Percentiles rank a stretch among this genome's conserved stretches.
Evolutionary conservation across 208 protist species (phyloP).

Genomic region (Porcisia hertigi): DNA sequence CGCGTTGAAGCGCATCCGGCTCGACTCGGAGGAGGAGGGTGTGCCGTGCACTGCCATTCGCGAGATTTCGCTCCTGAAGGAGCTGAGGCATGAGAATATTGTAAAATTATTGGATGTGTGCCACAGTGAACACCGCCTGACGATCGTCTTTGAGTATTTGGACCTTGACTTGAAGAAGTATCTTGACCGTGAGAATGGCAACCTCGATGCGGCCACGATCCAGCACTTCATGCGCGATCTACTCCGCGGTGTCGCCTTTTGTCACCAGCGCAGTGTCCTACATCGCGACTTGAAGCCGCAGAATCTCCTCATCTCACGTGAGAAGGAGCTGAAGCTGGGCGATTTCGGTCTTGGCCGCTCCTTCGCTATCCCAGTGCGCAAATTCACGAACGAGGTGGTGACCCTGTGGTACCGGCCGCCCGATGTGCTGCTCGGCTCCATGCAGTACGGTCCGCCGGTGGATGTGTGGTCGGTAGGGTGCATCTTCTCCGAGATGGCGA

Average conservation of each 20-base stretch:
- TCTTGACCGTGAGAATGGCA: constrained; percentile 81
- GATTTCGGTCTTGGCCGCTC: constrained; percentile 90
- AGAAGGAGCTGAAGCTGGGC: constrained; percentile 83
- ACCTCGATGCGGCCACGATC: constrained; percentile 65
- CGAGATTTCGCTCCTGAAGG: constrained; percentile 97
- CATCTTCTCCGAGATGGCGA: constrained; percentile 95
- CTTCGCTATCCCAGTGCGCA: constrained; percentile 86
- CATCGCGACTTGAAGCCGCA: constrained; percentile 92
- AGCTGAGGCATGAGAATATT: constrained; percentile 95
- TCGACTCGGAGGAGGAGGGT: constrained; percentile 89
- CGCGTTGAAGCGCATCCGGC: constrained; percentile 87
- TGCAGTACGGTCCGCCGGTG: constrained; percentile 86
- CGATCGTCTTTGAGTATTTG: constrained; percentile 97
- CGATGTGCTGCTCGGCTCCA: constrained; percentile 91
- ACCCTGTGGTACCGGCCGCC: constrained; percentile 96
- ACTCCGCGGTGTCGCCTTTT: constrained; percentile 75
- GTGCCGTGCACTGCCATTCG: constrained; percentile 92
- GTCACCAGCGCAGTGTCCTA: constrained; percentile 81
- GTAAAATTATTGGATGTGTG: constrained; percentile 95
- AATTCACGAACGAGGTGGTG: constrained; percentile 91
- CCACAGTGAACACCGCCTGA: constrained; percentile 94
- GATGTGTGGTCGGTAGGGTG: constrained; percentile 95
- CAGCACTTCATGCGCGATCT: constrained; percentile 81
- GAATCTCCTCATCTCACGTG: constrained; percentile 85
- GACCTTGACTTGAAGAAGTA: constrained; percentile 97